Evolutionary conservation across 2,329 filamentous ascomycete species (phyloP).

Genomic region (Neoscytalidium dimidiatum): DNA sequence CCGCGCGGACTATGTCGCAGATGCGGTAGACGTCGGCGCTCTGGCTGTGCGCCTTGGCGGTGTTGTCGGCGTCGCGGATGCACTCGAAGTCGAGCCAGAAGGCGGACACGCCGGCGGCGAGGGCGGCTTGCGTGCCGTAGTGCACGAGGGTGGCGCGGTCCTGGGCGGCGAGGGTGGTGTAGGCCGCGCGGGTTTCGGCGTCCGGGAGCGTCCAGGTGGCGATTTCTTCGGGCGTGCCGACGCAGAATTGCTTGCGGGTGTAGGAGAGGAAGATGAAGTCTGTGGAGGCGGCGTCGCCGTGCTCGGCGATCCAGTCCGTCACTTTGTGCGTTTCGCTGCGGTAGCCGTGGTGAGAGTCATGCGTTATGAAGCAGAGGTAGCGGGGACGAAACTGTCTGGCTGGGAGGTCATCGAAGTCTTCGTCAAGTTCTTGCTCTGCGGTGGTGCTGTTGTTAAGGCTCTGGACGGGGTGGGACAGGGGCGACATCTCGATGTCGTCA

Average conservation of each 20-base stretch:
- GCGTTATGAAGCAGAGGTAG: slow-evolving; percentile 1
- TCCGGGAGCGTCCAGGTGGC: neutral
- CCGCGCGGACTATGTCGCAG: slow-evolving; percentile 8
- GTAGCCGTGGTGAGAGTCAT: neutral
- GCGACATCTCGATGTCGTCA: neutral
- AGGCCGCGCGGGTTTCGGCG: neutral
- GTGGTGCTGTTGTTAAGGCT: neutral
- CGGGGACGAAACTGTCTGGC: neutral
- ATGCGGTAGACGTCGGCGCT: slow-evolving; percentile 7
- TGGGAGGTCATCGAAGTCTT: slow-evolving; percentile 9
- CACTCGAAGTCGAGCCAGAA: slow-evolving; percentile 19
- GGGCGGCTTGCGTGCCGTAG: slow-evolving; percentile 1
- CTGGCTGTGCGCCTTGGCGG: neutral
- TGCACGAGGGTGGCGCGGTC: neutral
- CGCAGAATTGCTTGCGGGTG: slow-evolving; percentile 17
- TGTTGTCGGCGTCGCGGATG: neutral
- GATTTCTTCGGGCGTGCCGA: neutral
- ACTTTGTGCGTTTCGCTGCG: slow-evolving; percentile 4
- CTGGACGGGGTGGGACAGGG: neutral
- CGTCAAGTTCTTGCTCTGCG: neutral
- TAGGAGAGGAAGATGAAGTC: slow-evolving; percentile 14
- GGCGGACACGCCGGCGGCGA: neutral
- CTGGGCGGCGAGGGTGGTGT: neutral
- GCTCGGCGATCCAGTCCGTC: neutral
- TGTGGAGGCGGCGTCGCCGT: neutral